Evolutionary conservation across 805 yeast species (phyloP).

Genomic region (Schwanniomyces vanrijiae): DNA sequence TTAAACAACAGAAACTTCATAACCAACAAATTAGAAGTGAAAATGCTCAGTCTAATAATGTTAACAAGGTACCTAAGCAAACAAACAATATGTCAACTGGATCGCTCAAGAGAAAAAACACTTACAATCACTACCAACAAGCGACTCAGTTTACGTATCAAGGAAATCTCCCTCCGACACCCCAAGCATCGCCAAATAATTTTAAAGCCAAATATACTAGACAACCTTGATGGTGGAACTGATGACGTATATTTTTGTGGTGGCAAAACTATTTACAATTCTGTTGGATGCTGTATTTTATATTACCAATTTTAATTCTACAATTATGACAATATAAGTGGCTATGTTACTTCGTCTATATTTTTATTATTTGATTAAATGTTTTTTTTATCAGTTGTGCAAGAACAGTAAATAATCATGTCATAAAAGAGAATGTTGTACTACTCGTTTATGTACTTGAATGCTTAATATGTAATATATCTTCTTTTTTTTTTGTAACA

Average conservation of each 20-base stretch:
- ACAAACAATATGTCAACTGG: background rate
- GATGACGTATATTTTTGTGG: background rate
- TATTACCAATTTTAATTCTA: background rate
- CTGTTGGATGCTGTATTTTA: background rate
- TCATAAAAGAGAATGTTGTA: background rate
- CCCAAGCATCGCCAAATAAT: background rate
- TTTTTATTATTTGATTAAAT: background rate
- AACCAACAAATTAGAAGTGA: background rate
- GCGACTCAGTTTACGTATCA: background rate
- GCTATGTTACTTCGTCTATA: background rate
- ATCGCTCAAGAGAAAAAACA: slow-evolving; percentile 22
- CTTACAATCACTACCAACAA: slow-evolving; percentile 35
- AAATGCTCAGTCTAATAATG: background rate
- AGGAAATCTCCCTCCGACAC: background rate
- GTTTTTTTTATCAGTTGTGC: background rate
- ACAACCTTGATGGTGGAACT: slow-evolving; percentile 1
- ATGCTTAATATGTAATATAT: background rate
- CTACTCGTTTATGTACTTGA: background rate
- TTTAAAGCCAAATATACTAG: background rate
- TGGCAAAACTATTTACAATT: background rate
- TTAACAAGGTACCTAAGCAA: background rate
- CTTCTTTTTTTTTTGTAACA: background rate
- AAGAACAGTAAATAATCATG: background rate
- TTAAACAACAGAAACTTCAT: background rate
- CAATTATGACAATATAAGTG: background rate